Evolutionary conservation across 768 basidiomycete species (phyloP).

Genomic region (Trametes coccinea): DNA sequence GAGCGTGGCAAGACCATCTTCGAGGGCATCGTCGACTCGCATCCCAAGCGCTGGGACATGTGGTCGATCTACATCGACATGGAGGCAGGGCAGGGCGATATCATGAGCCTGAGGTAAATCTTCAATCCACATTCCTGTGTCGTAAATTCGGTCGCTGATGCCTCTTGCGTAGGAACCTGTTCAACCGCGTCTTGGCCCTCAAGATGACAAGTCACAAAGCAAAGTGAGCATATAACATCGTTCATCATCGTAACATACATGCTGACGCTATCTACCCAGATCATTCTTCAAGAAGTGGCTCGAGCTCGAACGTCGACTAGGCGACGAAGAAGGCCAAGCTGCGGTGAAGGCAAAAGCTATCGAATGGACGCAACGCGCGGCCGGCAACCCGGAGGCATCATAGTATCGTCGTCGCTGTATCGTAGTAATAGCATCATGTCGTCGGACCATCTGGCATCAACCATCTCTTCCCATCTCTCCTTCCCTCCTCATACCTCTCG

Average conservation of each 20-base stretch:
- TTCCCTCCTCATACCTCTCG: no score
- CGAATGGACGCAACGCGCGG: conserved; percentile 83
- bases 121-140: no score
- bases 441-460: conserved; percentile 4
- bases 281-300: conserved; percentile 99
- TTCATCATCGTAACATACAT: not conserved
- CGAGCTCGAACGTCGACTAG: conserved; percentile 55
- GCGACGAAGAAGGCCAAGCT: conserved; percentile 81
- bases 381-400: conserved; percentile 39
- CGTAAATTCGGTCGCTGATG: not conserved
- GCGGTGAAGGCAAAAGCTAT: conserved; percentile 86
- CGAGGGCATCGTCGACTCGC: conserved; percentile 94
- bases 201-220: conserved; percentile 96
- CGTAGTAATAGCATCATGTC: not conserved
- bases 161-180: conserved; percentile 60
- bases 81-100: conserved; percentile 79
- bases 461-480: not conserved
- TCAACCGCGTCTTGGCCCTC: conserved; percentile 75
- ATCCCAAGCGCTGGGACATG: conserved; percentile 92
- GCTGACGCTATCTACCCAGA: conserved; percentile 39
- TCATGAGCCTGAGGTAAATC: conserved; percentile 72
- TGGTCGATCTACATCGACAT: conserved; percentile 98
- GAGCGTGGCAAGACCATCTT: conserved; percentile 96
- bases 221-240: conserved; percentile 61
- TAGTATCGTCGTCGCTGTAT: conserved; percentile 3